A percentile compares a stretch with the other conserved stretches of the same genome.
phyloP scores from a whole-genome alignment of 2,329 filamentous ascomycete species.

The Pleomassaria siparia region DNA sequence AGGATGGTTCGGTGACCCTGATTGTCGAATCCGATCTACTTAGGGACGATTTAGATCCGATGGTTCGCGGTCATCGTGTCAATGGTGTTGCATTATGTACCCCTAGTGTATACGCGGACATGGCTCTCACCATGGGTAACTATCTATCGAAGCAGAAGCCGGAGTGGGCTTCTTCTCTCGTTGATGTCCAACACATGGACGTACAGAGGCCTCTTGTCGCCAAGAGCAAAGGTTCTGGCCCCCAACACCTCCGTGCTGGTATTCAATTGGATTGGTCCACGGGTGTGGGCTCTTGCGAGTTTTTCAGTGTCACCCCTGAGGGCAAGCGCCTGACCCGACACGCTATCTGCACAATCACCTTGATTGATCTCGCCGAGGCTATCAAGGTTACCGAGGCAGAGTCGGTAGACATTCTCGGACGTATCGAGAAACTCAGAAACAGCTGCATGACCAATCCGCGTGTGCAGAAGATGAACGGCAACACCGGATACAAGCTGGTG shows the following conservation, averaged over 20 bases:
- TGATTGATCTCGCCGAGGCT: neutral
- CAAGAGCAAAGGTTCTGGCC: neutral
- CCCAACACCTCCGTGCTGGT: neutral
- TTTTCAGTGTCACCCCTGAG: neutral
- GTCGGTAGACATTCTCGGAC: too few species aligned
- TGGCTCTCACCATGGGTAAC: constrained; percentile 33
- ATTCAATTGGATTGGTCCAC: neutral
- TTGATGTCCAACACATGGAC: constrained; percentile 15
- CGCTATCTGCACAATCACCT: neutral
- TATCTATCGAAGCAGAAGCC: constrained; percentile 11
- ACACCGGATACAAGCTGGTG: constrained; percentile 9
- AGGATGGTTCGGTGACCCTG: neutral
- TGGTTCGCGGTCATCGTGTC: constrained; percentile 16
- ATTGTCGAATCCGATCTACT: constrained; percentile 14
- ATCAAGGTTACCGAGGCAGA: neutral
- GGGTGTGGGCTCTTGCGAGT: neutral
- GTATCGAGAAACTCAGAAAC: too few species aligned
- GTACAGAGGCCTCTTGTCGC: constrained; percentile 16
- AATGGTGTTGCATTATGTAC: constrained; percentile 16
- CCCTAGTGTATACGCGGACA: constrained; percentile 34
- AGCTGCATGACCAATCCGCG: constrained; percentile 1
- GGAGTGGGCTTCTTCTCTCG: neutral
- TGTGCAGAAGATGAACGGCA: constrained; percentile 10
- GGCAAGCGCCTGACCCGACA: neutral
- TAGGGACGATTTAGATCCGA: constrained; percentile 9